Evolutionary conservation across 169 alveolate species (phyloP), one percentile per base, ranked within the genome.

Genomic region (Plasmodium yoelii): DNA sequence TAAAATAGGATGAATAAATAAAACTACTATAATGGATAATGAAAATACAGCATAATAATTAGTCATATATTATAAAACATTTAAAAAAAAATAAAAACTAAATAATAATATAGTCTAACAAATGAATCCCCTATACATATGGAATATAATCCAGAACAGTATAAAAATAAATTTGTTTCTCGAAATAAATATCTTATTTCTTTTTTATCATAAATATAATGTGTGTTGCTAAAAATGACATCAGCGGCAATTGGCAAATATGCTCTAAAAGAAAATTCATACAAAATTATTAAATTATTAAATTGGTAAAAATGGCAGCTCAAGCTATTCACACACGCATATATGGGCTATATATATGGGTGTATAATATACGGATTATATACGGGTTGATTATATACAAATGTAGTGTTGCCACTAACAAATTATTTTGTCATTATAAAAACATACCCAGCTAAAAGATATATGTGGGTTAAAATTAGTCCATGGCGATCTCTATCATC

Each of bases 81-180:
- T 34, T 34, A 34, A 34, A 34, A 34, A 34, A 34, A 34, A 34
- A 34, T 34, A 34, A 34, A 34, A 34, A 34, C 42, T 34, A 34
- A 34, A 34, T 34, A 34, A 34, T 34, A 26, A 5, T 61, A 28
- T 26, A 6, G 22, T n/a, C 51, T 74, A 61, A 74, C 88, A 61
- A 74, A 61, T 46, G 88, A 74, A 47, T 74, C 88, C 24, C 88
- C 88, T 60, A 74, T 74, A 34, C 88, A 74, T 34, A 74, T 46
- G 22, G 88, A 24, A 19, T 56, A 46, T 28, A 74, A 34, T 51
- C 88, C 88, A n/a, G 73, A 60, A 15, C 73, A 42, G 64, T 56
- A 61, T 53, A 74, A 42, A 26, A 13, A 0, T 28, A 74, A 53
- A n/a, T 74, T 68, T 5, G 61, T 64, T 51, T 74, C 75, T 42